Conservation (phyloP, 441 rosid species). For the Bruguiera hainesii region DNA sequence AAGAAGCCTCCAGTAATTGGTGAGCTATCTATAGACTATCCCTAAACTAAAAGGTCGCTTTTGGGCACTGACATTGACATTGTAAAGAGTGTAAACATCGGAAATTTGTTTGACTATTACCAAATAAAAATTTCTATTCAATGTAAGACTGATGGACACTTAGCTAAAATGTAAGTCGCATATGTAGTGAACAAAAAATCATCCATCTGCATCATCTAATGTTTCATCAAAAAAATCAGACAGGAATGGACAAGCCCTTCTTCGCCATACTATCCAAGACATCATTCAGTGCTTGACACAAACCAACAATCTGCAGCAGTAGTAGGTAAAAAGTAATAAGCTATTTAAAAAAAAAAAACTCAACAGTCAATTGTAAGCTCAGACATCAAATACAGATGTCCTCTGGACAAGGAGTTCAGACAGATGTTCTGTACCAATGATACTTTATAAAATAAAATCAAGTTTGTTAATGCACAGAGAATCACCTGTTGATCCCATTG, state of each 20-base stretch:
- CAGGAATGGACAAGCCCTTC: slow-evolving; percentile 86
- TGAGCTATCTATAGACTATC: too few relatives aligned
- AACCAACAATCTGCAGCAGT: slow-evolving; percentile 68
- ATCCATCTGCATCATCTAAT: slow-evolving; percentile 2
- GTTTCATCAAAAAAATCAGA: slow-evolving; percentile 28
- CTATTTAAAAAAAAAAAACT: background rate
- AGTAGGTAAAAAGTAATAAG: background rate
- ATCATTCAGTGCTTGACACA: slow-evolving; percentile 92
- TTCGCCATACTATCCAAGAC: slow-evolving; percentile 89
- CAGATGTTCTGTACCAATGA: background rate
- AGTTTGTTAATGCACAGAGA: background rate
- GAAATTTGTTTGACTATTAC: too few relatives aligned
- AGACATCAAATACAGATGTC: background rate
- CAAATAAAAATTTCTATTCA: background rate
- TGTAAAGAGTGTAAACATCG: too few relatives aligned
- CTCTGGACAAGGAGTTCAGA: background rate
- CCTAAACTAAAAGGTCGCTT: too few relatives aligned
- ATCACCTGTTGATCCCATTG: slow-evolving; percentile 99
- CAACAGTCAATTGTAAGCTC: background rate
- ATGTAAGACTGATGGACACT: slow-evolving; percentile 4
- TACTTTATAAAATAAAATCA: background rate
- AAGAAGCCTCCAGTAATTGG: too few relatives aligned
- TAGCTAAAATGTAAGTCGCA: background rate
- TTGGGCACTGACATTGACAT: too few relatives aligned
- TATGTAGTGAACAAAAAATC: background rate